phyloP scores from a whole-genome alignment of 1,139 yeast species.

The Scheffersomyces segobiensis region DNA sequence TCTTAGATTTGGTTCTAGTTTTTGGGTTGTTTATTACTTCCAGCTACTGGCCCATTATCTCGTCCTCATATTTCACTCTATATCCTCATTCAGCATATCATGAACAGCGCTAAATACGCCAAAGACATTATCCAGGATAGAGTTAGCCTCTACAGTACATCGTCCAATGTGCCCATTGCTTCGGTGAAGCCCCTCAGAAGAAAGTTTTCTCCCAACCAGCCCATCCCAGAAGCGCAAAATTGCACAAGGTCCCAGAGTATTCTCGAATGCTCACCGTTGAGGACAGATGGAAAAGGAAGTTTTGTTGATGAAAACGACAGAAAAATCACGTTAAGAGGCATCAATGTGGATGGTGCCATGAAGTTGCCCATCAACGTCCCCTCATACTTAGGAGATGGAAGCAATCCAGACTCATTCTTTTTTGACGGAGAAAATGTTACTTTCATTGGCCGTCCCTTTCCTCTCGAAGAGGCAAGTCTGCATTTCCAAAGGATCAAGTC shows the following conservation, averaged over 20 bases:
- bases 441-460: constrained; percentile 81
- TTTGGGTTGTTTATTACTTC: background rate
- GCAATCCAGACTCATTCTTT: constrained; percentile 47
- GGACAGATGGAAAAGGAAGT: constrained; percentile 47
- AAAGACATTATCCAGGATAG: constrained; percentile 33
- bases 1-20: background rate
- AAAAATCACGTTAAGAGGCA: constrained; percentile 68
- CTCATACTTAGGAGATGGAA: constrained; percentile 48
- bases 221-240: constrained; percentile 17
- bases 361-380: constrained; percentile 65
- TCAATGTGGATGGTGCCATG: constrained; percentile 76
- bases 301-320: constrained; percentile 64
- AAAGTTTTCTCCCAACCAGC: constrained; percentile 18
- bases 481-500: constrained; percentile 72
- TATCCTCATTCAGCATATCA: constrained; percentile 1
- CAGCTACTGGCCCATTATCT: background rate
- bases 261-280: constrained; percentile 34
- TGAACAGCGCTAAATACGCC: constrained; percentile 27
- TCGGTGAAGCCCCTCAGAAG: constrained; percentile 32
- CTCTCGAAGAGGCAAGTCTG: constrained; percentile 65
- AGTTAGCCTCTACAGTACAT: constrained; percentile 28
- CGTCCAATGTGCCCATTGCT: constrained; percentile 24
- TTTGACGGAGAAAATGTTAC: constrained; percentile 72
- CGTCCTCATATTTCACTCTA: background rate
- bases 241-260: constrained; percentile 10